Evolutionary conservation across 2,329 filamentous ascomycete species (phyloP).

Genomic region (Aspergillus tamarii): DNA sequence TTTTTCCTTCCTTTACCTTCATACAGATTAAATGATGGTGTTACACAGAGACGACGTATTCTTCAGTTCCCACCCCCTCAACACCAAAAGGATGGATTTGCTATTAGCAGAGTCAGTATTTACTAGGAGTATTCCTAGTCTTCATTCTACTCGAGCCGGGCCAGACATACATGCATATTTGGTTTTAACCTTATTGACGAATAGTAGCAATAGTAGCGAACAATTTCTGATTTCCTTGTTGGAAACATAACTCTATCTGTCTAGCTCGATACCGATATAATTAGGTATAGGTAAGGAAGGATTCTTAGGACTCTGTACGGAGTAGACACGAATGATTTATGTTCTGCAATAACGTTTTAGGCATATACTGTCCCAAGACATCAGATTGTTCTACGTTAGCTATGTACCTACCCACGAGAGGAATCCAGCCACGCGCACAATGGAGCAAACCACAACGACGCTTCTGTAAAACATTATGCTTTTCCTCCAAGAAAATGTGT

Average conservation of each 20-base stretch:
- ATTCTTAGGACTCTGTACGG: not conserved
- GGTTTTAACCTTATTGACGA: not conserved
- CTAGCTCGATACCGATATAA: not conserved
- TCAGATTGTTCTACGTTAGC: not conserved
- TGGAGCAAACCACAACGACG: not conserved
- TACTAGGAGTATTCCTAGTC: not conserved
- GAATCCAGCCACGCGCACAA: not conserved
- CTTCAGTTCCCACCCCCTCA: not conserved
- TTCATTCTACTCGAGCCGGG: not conserved
- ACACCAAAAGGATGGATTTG: not conserved
- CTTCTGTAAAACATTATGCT: not conserved
- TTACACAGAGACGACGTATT: not conserved
- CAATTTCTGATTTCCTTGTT: not conserved
- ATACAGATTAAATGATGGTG: not conserved
- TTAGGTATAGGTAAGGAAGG: not conserved
- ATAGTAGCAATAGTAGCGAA: not conserved
- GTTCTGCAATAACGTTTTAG: not conserved
- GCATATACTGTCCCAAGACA: not conserved
- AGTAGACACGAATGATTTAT: not conserved
- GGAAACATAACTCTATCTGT: not conserved
- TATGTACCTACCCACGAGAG: not conserved
- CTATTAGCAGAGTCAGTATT: not conserved
- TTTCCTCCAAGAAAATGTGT: not conserved
- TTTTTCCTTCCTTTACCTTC: not conserved
- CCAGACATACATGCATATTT: not conserved